These are phyloP conservation scores for Aspergillus nidulans DNA, from an alignment of 495 filamentous ascomycete genomes.

Conservation along the genomic window DNA sequence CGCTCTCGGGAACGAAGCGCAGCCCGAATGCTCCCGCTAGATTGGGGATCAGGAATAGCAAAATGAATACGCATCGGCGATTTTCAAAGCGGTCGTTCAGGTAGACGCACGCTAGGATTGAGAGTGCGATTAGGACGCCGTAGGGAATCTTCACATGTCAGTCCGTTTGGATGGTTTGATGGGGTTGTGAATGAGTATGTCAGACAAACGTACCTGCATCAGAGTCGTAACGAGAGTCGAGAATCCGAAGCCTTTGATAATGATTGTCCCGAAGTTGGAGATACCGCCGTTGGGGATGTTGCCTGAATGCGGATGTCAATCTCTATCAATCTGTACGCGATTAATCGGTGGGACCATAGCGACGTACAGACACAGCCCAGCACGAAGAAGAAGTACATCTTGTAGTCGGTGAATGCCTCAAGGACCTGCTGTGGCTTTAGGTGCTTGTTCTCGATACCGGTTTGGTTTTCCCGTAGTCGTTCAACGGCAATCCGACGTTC, in stretches of 20 bases:
- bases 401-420: slow-evolving; percentile 57
- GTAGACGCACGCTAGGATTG: slow-evolving; percentile 53
- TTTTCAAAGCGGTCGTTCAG: slow-evolving; percentile 56
- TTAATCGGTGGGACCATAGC: background rate
- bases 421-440: slow-evolving; percentile 54
- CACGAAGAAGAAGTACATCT: slow-evolving; percentile 58
- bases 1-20: slow-evolving; percentile 43
- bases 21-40: slow-evolving; percentile 53
- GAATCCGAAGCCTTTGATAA: slow-evolving; percentile 61
- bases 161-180: too few relatives aligned
- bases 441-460: slow-evolving; percentile 61
- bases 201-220: slow-evolving; percentile 32
- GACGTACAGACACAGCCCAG: slow-evolving; percentile 45
- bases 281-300: slow-evolving; percentile 49
- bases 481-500: slow-evolving; percentile 57
- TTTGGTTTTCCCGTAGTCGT: slow-evolving; percentile 56
- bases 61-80: slow-evolving; percentile 50
- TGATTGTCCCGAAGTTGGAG: slow-evolving; percentile 56
- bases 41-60: slow-evolving; percentile 53
- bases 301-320: too few relatives aligned
- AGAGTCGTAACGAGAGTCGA: slow-evolving; percentile 46
- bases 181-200: background rate
- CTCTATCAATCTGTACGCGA: background rate
- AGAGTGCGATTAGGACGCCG: slow-evolving; percentile 52
- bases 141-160: slow-evolving; percentile 64